These are phyloP conservation scores for Ascomycota sp. DNA, from an alignment of 2,329 filamentous ascomycete species.

Conservation along the genomic window DNA sequence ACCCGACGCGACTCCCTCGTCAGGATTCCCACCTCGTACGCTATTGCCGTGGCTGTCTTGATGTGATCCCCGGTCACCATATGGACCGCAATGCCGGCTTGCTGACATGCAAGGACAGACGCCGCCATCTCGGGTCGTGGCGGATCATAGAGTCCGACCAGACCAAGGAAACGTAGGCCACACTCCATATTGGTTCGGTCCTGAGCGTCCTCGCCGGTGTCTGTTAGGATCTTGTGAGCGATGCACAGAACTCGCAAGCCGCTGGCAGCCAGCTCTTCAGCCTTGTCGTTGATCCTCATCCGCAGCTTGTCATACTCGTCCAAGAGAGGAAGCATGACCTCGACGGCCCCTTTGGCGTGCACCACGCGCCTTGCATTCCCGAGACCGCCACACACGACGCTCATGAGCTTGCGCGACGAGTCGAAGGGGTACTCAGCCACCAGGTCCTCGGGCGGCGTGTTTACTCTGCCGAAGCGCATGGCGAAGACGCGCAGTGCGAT, in stretches of 20 bases:
- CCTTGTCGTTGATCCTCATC: slow-evolving; percentile 23
- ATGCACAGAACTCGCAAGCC: slow-evolving; percentile 51
- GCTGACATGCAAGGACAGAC: slow-evolving; percentile 36
- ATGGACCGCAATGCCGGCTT: slow-evolving; percentile 43
- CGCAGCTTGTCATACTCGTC: slow-evolving; percentile 25
- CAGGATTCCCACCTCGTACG: slow-evolving; percentile 43
- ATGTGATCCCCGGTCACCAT: slow-evolving; percentile 54
- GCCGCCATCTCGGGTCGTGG: slow-evolving; percentile 45
- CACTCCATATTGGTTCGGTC: slow-evolving; percentile 34
- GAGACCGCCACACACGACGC: slow-evolving; percentile 35
- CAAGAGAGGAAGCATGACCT: slow-evolving; percentile 32
- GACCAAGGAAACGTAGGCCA: slow-evolving; percentile 42
- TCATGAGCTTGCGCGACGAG: slow-evolving; percentile 56
- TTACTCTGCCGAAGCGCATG: slow-evolving; percentile 40
- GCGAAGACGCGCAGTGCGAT: slow-evolving; percentile 57
- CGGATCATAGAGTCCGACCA: slow-evolving; percentile 54
- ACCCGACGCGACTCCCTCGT: slow-evolving; percentile 13
- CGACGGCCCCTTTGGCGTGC: slow-evolving; percentile 38
- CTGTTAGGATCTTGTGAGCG: slow-evolving; percentile 27
- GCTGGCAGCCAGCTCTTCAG: slow-evolving; percentile 36
- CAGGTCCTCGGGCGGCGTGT: slow-evolving; percentile 22
- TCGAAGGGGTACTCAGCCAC: slow-evolving; percentile 53
- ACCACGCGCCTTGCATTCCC: slow-evolving; percentile 17
- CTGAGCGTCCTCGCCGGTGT: slow-evolving; percentile 15
- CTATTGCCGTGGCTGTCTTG: slow-evolving; percentile 45